Conservation (phyloP, 805 yeast species). For the Hanseniaspora occidentalis region DNA sequence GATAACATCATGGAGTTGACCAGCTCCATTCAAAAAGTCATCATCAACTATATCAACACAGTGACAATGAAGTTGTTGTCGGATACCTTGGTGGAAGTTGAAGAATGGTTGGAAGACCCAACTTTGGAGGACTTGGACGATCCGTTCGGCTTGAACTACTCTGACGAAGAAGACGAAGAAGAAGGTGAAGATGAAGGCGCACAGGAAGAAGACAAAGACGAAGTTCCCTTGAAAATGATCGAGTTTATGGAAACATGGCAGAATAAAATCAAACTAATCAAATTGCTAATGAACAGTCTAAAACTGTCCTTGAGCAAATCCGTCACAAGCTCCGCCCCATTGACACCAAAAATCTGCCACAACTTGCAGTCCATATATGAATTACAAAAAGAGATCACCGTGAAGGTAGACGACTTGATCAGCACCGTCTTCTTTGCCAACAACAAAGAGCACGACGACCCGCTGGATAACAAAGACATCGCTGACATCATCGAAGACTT, state of each 20-base stretch:
- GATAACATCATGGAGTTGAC: slow-evolving; percentile 33
- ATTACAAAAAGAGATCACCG: slow-evolving; percentile 32
- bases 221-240: slow-evolving; percentile 19
- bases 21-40: slow-evolving; percentile 40
- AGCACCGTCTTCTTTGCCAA: slow-evolving; percentile 37
- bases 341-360: background rate
- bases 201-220: slow-evolving; percentile 23
- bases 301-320: background rate
- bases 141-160: slow-evolving; percentile 38
- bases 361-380: slow-evolving; percentile 25
- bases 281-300: slow-evolving; percentile 30
- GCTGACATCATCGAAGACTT: slow-evolving; percentile 5
- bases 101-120: slow-evolving; percentile 60
- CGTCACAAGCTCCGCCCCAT: slow-evolving; percentile 1
- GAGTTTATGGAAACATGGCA: slow-evolving; percentile 37
- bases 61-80: slow-evolving; percentile 34
- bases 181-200: slow-evolving; percentile 19
- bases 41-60: slow-evolving; percentile 32
- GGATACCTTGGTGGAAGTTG: slow-evolving; percentile 57
- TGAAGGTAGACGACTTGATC: slow-evolving; percentile 43
- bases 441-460: slow-evolving; percentile 15
- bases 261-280: slow-evolving; percentile 33
- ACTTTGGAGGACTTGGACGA: slow-evolving; percentile 26
- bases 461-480: slow-evolving; percentile 20
- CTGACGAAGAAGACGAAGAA: slow-evolving; percentile 21